Evolutionary conservation across 192 early-diverging fungal genomes (phyloP), one percentile per base, ranked within the genome.

Genomic region (Thoreauomyces humboldtii): DNA sequence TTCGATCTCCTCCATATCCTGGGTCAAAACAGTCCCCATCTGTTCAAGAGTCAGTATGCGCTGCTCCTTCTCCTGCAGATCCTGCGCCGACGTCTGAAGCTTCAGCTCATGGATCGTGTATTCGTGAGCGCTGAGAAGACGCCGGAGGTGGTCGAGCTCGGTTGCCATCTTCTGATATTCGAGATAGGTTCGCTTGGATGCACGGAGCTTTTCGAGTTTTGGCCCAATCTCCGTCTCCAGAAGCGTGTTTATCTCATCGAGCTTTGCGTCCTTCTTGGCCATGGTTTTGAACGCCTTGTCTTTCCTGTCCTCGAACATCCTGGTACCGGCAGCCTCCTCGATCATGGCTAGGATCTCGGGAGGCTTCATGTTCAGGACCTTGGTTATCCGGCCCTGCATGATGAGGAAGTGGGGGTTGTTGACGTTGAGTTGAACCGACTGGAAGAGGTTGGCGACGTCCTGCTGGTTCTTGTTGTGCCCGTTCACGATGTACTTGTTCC

Each of bases 321-420:
- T 81, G 41, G 97, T 99, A 2, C 97, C 97, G 4, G 97, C 95
- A 1, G 97, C 97, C 67, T 99, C 97, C 73, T 99, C 97, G 34
- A 99, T 92, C 95, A 99, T 98, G 17, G 89, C 86, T 22, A 99
- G 77, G 33, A 98, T 94, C 69, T 99, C 94, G 9, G 85, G 80
- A 0, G 97, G 92, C 64, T 96, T 95, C 97, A 99, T 99, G 70
- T 97, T 98, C n/a, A 99, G 82, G 9, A 99, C 95, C 62, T 98
- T 93, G n/a, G 95, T 99, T 61, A 99, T 98, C 48, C 87, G 77
- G 35, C 95, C 97, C 78, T 99, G 97, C 95, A 97, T 97, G 61
- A 99, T 99, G 53, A 99, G 71, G 72, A 99, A 99, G 73, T 99
- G 94, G 15, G 97, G 97, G 68, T 99, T 96, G 81, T 99, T 96